A percentile compares a stretch with the other conserved stretches of the same genome.
phyloP scores from a whole-genome alignment of 2,329 filamentous ascomycete species.

The Penicillium sp. region DNA sequence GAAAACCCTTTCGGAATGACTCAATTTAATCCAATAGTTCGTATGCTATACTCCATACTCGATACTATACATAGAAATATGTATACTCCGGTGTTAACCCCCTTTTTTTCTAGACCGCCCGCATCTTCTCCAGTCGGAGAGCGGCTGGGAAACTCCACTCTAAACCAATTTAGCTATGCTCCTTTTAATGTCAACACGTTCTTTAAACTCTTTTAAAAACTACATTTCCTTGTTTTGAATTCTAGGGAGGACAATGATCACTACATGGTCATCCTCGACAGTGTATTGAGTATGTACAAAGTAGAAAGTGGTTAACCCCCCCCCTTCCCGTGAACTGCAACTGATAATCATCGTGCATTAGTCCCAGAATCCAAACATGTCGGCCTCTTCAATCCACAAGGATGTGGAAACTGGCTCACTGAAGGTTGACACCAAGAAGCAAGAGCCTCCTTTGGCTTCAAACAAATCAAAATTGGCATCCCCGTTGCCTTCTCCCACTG shows the following conservation, averaged over 20 bases:
- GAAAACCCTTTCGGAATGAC: neutral
- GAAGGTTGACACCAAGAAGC: constrained; percentile 20
- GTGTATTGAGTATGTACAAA: constrained; percentile 15
- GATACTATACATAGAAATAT: too few species aligned
- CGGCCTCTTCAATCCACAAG: constrained; percentile 19
- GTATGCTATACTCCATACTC: neutral
- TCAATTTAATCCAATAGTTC: neutral
- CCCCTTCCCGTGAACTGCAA: constrained; percentile 10
- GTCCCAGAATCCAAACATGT: constrained; percentile 26
- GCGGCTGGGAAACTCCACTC: constrained; percentile 32
- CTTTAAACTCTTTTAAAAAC: neutral
- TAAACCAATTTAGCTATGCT: constrained; percentile 25
- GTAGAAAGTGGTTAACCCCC: neutral
- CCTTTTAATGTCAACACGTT: constrained; percentile 24
- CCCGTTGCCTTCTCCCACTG: constrained; percentile 31
- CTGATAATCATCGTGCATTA: constrained; percentile 16
- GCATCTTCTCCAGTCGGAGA: constrained; percentile 25
- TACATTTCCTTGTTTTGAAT: neutral
- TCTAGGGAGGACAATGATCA: constrained; percentile 11
- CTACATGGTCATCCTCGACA: constrained; percentile 6
- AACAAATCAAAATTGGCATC: constrained; percentile 26
- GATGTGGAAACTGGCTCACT: constrained; percentile 17
- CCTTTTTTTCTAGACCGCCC: constrained; percentile 18
- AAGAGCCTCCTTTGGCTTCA: constrained; percentile 20
- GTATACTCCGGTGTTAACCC: neutral